A percentile compares a stretch with the other conserved stretches of the same genome.
These are phyloP conservation scores for Trypanosoma vivax DNA, from an alignment of 208 protist species.

Conservation along the genomic window DNA sequence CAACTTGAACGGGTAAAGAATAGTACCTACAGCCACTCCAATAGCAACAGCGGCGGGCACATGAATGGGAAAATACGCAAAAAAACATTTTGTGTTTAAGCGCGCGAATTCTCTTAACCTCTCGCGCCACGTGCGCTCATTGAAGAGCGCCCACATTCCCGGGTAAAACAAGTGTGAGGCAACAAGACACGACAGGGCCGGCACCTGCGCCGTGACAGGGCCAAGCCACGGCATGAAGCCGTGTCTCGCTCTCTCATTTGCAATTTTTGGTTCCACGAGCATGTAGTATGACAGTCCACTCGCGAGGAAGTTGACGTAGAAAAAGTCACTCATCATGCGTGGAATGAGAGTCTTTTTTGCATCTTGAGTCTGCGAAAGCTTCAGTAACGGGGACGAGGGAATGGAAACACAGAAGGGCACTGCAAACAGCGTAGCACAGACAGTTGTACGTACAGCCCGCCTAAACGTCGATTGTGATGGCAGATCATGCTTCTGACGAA, in stretches of 20 bases:
- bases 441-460: constrained; percentile 27
- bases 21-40: constrained; percentile 25
- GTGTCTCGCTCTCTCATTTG: constrained; percentile 27
- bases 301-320: constrained; percentile 55
- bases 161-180: constrained; percentile 59
- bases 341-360: constrained; percentile 52
- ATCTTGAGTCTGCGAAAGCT: constrained; percentile 50
- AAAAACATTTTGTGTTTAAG: constrained; percentile 55
- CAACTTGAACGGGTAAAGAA: constrained; percentile 57
- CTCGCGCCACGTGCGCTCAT: constrained; percentile 47
- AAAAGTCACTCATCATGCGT: constrained; percentile 75
- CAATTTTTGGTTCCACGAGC: constrained; percentile 36
- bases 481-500: too few relatives aligned
- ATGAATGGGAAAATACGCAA: constrained; percentile 43
- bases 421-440: constrained; percentile 46
- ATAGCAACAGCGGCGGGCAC: constrained; percentile 34
- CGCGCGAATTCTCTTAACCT: constrained; percentile 43
- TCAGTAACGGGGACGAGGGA: constrained; percentile 47
- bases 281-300: constrained; percentile 31
- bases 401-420: constrained; percentile 33
- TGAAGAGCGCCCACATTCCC: constrained; percentile 55
- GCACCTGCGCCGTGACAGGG: constrained; percentile 48
- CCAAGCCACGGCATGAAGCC: constrained; percentile 60
- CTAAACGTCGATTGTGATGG: constrained; percentile 17
- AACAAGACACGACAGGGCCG: constrained; percentile 36